phyloP scores from a whole-genome alignment of 371 early-diverging fungal species.

The Funneliformis caledonium region DNA sequence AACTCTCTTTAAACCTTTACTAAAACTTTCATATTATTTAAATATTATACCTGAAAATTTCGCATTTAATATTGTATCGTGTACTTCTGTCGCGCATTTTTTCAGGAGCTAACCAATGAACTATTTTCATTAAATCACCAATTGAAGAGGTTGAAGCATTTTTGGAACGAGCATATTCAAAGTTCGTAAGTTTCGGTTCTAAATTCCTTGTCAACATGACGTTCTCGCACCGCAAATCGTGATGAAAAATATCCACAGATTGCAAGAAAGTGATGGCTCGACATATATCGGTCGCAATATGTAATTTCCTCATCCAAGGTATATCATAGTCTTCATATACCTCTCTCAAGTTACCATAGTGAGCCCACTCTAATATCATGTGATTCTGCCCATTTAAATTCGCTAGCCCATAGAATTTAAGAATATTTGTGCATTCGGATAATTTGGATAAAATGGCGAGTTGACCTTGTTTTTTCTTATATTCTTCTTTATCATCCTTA shows the following conservation, averaged over 20 bases:
- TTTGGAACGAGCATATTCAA: neutral
- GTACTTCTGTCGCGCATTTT: neutral
- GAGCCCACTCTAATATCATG: conserved; percentile 30
- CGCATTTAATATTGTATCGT: conserved; percentile 27
- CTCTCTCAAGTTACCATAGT: conserved; percentile 1
- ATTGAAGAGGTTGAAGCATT: neutral
- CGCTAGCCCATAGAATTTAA: conserved; percentile 25
- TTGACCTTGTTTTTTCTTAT: neutral
- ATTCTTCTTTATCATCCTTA: neutral
- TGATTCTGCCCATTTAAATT: neutral
- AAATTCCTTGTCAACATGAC: conserved; percentile 5
- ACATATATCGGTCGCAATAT: conserved; percentile 31
- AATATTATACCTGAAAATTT: conserved; percentile 30
- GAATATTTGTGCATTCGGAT: conserved; percentile 19
- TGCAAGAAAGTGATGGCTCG: conserved; percentile 30
- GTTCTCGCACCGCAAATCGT: conserved; percentile 35
- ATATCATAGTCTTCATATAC: conserved; percentile 8
- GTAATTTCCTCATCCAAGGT: conserved; percentile 18
- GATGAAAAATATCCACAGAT: conserved; percentile 26
- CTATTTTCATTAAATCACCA: neutral
- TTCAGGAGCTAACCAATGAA: conserved; percentile 38
- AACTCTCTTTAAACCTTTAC: too few relatives aligned
- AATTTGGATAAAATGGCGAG: conserved; percentile 29
- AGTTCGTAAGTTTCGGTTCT: conserved; percentile 38
- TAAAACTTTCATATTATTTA: neutral